Percentiles rank a stretch among this genome's conserved stretches.
Evolutionary conservation across 345 rosid genomes (phyloP).

Genomic region (Pelargonium nanum): DNA sequence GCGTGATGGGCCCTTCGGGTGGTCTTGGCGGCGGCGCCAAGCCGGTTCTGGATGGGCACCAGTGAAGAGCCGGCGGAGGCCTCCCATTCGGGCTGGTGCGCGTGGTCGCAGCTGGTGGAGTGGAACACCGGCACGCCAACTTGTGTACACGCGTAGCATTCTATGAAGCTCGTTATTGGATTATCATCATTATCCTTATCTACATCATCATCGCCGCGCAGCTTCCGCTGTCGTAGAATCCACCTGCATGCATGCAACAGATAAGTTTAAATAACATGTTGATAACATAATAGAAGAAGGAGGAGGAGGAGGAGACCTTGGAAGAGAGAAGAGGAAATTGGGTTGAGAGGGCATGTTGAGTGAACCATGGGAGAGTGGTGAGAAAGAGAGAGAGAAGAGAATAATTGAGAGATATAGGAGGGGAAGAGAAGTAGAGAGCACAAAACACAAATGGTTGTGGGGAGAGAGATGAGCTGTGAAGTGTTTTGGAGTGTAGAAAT

Average conservation of each 20-base stretch:
- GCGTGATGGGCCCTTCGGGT: constrained; percentile 7
- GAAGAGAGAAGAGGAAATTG: neutral
- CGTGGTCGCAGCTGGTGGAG: constrained; percentile 89
- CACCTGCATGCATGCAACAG: constrained; percentile 22
- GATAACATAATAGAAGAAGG: constrained; percentile 14
- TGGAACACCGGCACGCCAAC: constrained; percentile 88
- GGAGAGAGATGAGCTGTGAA: neutral
- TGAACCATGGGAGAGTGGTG: no score
- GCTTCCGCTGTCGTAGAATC: constrained; percentile 23
- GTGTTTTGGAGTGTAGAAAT: constrained; percentile 21
- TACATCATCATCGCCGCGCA: constrained; percentile 3
- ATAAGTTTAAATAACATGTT: constrained; percentile 36
- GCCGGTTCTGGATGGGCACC: constrained; percentile 57
- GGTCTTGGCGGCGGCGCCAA: constrained; percentile 4
- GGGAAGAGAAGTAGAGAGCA: neutral
- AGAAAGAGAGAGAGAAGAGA: neutral
- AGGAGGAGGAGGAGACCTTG: constrained; percentile 10
- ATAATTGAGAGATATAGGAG: neutral
- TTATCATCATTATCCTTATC: constrained; percentile 18
- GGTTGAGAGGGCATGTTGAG: neutral
- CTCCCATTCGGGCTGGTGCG: constrained; percentile 85
- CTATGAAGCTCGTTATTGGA: constrained; percentile 35
- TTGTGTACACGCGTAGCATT: constrained; percentile 91
- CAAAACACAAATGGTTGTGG: no score
- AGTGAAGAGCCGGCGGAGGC: constrained; percentile 90